These are phyloP conservation scores for Penicillium olsonii DNA, from an alignment of 2,329 filamentous ascomycete species.

Conservation along the genomic window DNA sequence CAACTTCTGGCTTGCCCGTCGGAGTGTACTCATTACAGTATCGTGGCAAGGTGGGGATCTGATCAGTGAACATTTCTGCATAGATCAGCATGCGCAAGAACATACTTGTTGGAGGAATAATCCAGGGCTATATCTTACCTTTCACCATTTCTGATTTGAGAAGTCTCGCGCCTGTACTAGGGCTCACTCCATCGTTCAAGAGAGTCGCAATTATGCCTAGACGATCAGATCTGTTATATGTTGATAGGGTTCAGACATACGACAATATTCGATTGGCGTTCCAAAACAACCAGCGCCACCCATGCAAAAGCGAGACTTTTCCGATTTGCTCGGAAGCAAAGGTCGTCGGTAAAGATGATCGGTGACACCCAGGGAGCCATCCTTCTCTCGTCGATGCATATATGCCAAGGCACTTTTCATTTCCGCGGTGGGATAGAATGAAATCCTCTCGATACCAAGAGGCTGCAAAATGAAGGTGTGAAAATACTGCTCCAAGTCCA, in stretches of 20 bases:
- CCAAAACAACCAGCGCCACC: conserved; percentile 65
- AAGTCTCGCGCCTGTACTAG: conserved; percentile 57
- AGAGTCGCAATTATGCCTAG: conserved; percentile 53
- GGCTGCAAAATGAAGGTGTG: conserved; percentile 52
- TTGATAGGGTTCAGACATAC: conserved; percentile 22
- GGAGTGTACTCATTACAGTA: conserved; percentile 51
- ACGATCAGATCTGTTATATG: conserved; percentile 23
- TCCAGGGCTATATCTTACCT: background rate
- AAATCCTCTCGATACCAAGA: conserved; percentile 52
- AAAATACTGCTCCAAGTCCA: conserved; percentile 52
- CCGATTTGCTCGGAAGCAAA: conserved; percentile 30
- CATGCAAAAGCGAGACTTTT: conserved; percentile 49
- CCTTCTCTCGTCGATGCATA: conserved; percentile 56
- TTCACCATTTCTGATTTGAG: conserved; percentile 61
- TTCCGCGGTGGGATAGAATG: conserved; percentile 57
- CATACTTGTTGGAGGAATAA: too few relatives aligned
- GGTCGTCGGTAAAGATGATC: conserved; percentile 56
- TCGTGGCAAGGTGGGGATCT: conserved; percentile 58
- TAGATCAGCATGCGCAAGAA: too few relatives aligned
- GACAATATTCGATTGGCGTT: conserved; percentile 60
- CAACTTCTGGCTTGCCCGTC: conserved; percentile 52
- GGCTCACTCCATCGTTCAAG: conserved; percentile 64
- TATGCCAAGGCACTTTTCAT: conserved; percentile 59
- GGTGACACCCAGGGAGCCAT: conserved; percentile 43
- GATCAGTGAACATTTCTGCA: conserved; percentile 63